phyloP scores from a whole-genome alignment of 23 red algal species.

The Gracilariopsis chorda region DNA sequence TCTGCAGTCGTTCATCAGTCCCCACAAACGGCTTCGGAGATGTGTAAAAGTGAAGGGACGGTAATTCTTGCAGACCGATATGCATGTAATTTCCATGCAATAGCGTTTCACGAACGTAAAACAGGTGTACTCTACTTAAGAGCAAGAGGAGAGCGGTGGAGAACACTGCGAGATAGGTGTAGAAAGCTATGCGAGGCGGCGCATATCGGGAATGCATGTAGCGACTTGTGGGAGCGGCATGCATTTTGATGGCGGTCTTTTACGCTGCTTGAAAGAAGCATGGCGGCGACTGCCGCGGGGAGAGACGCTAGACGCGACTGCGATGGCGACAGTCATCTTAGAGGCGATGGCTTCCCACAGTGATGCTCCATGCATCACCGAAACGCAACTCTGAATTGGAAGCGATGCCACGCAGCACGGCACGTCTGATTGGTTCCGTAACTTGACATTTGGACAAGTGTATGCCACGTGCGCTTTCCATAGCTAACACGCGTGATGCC shows the following conservation, averaged over 20 bases:
- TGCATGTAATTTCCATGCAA: not conserved
- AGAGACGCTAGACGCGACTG: too few relatives aligned
- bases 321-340: too few relatives aligned
- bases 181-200: not conserved
- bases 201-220: not conserved
- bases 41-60: slow-evolving; percentile 64
- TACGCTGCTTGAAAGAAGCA: too few relatives aligned
- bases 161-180: not conserved
- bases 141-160: not conserved
- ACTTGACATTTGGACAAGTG: too few relatives aligned
- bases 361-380: too few relatives aligned
- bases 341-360: too few relatives aligned
- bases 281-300: too few relatives aligned
- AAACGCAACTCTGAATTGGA: too few relatives aligned
- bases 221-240: not conserved
- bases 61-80: not conserved
- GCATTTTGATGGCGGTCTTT: not conserved
- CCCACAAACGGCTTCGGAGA: slow-evolving; percentile 92
- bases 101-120: not conserved
- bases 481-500: too few relatives aligned
- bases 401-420: too few relatives aligned
- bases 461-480: too few relatives aligned
- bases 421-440: too few relatives aligned
- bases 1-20: slow-evolving; percentile 44
- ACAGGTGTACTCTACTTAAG: not conserved